Conservation (phyloP, 2,329 filamentous ascomycete species). For the Colletotrichum sidae region DNA sequence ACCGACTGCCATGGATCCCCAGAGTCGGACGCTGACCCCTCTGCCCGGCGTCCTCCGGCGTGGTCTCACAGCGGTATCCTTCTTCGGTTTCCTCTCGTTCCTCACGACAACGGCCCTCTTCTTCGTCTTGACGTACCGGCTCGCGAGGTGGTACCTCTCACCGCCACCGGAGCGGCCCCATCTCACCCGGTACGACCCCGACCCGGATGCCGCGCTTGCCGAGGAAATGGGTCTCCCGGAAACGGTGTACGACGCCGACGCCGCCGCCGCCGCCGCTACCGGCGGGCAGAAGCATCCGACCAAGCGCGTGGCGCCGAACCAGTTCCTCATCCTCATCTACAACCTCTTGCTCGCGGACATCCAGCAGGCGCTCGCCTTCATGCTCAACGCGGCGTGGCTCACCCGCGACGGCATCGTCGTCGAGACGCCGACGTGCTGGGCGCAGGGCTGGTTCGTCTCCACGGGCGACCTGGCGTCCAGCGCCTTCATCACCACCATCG, state of each 20-base stretch:
- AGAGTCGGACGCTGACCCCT: conserved; percentile 45
- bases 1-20: conserved; percentile 28
- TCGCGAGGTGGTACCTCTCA: conserved; percentile 48
- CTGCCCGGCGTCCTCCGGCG: conserved; percentile 48
- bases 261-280: background rate
- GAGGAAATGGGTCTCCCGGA: conserved; percentile 41
- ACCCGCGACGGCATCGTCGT: conserved; percentile 59
- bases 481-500: conserved; percentile 68
- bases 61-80: conserved; percentile 51
- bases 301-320: conserved; percentile 53
- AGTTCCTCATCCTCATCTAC: conserved; percentile 70
- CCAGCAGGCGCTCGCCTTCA: conserved; percentile 66
- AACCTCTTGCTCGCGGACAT: conserved; percentile 71
- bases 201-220: conserved; percentile 44
- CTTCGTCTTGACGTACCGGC: conserved; percentile 49
- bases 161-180: conserved; percentile 41
- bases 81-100: conserved; percentile 52
- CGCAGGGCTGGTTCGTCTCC: conserved; percentile 68
- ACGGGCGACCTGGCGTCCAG: conserved; percentile 68
- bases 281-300: conserved; percentile 37
- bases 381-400: conserved; percentile 66
- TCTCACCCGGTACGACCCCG: conserved; percentile 43
- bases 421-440: conserved; percentile 59
- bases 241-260: conserved; percentile 36
- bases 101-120: conserved; percentile 47